Evolutionary conservation across 345 rosid genomes (phyloP).

Genomic region (Salix suchowensis): DNA sequence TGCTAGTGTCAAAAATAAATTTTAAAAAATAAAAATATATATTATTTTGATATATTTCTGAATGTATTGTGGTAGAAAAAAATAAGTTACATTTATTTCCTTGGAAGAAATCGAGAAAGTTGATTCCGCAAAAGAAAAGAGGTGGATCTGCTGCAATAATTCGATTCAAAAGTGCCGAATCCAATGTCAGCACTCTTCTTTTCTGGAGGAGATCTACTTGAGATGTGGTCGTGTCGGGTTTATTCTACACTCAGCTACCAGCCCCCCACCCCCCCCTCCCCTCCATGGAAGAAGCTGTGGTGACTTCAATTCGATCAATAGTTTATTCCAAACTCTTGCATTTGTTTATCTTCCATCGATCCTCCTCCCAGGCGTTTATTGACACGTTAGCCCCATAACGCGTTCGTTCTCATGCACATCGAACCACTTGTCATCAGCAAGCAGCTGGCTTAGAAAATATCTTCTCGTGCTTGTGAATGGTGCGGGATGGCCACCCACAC

Average conservation of each 20-base stretch:
- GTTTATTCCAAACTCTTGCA: neutral
- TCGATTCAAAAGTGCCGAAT: neutral
- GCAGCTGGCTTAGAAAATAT: neutral
- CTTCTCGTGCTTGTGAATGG: neutral
- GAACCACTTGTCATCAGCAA: neutral
- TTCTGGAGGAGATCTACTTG: neutral
- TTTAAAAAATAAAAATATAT: too few relatives aligned
- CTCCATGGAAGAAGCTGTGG: too few relatives aligned
- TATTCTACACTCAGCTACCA: slow-evolving; percentile 2
- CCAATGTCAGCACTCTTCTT: neutral
- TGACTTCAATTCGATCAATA: neutral
- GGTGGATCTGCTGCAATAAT: neutral
- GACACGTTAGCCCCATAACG: neutral
- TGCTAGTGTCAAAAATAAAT: too few relatives aligned
- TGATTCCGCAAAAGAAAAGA: too few relatives aligned
- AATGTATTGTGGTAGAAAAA: too few relatives aligned
- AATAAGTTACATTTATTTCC: too few relatives aligned
- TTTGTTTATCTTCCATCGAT: neutral
- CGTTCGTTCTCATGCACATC: neutral
- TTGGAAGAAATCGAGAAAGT: too few relatives aligned
- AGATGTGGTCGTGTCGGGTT: slow-evolving; percentile 6
- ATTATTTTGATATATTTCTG: too few relatives aligned
- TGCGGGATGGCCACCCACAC: neutral
- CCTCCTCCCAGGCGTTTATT: neutral
- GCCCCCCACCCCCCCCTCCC: too few relatives aligned